phyloP scores from a whole-genome alignment of 2,329 filamentous ascomycete genomes.

The Didymella exigua region DNA sequence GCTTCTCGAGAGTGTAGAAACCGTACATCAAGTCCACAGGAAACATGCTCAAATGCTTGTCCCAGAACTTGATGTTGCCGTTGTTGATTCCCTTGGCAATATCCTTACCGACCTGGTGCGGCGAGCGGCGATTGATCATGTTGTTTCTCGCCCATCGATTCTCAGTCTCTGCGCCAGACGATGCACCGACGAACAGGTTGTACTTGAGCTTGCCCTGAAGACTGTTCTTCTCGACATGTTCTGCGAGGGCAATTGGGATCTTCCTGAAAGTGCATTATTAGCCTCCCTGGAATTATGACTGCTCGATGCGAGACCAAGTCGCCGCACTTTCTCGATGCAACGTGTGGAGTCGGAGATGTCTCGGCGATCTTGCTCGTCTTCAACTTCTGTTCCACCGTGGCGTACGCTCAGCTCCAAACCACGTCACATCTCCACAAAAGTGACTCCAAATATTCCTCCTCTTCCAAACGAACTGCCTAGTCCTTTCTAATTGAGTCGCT shows the following conservation, averaged over 20 bases:
- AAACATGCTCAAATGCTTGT: conserved; percentile 94
- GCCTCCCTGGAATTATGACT: background rate
- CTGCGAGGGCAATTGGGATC: conserved; percentile 80
- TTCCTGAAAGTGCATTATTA: conserved; percentile 60
- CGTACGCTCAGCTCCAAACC: conserved; percentile 15
- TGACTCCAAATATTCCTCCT: background rate
- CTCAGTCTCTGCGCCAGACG: conserved; percentile 86
- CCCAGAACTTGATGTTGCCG: conserved; percentile 88
- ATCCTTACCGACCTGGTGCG: conserved; percentile 88
- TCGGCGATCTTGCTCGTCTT: conserved; percentile 27
- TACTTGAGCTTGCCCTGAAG: conserved; percentile 85
- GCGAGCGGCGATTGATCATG: conserved; percentile 85
- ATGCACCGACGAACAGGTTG: conserved; percentile 87
- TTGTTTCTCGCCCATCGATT: conserved; percentile 87
- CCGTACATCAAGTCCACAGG: conserved; percentile 83
- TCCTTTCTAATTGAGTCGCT: background rate
- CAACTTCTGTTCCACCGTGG: conserved; percentile 40
- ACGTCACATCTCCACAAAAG: conserved; percentile 13
- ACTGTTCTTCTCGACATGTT: conserved; percentile 86
- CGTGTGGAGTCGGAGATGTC: conserved; percentile 15
- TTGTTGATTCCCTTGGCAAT: conserved; percentile 91
- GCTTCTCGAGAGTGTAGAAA: conserved; percentile 81
- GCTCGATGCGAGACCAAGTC: background rate
- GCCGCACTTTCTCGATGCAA: background rate
- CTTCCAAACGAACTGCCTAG: background rate